phyloP scores from a whole-genome alignment of 371 early-diverging fungal genomes.

The Mortierella sp. region DNA sequence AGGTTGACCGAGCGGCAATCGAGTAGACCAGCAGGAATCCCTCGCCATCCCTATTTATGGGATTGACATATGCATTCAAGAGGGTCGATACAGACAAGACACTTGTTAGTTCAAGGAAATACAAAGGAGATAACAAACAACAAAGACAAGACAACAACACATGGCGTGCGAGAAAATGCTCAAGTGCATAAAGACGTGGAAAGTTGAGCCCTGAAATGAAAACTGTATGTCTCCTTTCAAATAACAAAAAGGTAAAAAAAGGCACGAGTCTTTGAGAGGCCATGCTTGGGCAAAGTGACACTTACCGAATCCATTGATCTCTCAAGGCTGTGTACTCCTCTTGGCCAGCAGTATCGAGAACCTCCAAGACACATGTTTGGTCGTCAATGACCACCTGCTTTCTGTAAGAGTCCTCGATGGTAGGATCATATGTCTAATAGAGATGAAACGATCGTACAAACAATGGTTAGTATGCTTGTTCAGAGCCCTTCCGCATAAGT shows the following conservation, averaged over 20 bases:
- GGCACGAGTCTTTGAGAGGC: too few species aligned
- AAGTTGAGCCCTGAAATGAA: conserved; percentile 11
- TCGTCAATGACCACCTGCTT: conserved; percentile 98
- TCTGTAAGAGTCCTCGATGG: conserved; percentile 96
- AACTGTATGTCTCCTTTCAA: neutral
- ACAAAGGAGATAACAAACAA: neutral
- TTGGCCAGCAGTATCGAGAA: conserved; percentile 96
- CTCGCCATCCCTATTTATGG: conserved; percentile 80
- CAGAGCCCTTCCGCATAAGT: neutral
- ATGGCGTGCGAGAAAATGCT: neutral
- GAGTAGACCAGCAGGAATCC: conserved; percentile 93
- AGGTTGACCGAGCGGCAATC: conserved; percentile 88
- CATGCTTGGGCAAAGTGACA: conserved; percentile 3
- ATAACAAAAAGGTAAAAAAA: neutral
- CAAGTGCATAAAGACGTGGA: neutral
- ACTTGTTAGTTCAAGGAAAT: neutral
- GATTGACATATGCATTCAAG: neutral
- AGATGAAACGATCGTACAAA: conserved; percentile 4
- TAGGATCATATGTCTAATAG: conserved; percentile 92
- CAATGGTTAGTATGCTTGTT: neutral
- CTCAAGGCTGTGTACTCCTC: conserved; percentile 89
- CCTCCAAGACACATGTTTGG: conserved; percentile 92
- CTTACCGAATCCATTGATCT: conserved; percentile 94
- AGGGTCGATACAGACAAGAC: neutral
- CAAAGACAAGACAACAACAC: conserved; percentile 1